Base-by-base conservation (phyloP, 2,329 filamentous ascomycete genomes). In the Colletotrichum echinochloae region DNA sequence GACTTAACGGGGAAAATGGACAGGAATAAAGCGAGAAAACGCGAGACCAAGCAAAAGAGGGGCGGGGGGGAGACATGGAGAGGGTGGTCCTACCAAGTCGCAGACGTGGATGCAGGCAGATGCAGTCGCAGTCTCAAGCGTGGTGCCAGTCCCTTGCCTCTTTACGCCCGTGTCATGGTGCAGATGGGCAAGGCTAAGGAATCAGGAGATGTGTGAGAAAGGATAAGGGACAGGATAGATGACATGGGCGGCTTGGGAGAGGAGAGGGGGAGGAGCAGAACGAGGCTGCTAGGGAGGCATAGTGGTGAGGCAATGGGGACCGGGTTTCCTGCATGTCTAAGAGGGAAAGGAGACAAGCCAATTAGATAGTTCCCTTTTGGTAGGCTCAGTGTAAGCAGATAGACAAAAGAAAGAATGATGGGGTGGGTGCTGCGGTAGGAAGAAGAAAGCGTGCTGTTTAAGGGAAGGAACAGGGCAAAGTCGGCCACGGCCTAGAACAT, bases 371-470 rank as follows among this genome's bases (percentile, higher is more conserved):
- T 65, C 30, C 14, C 54, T 37, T 48, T 28, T 60, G 51, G 61
- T 20, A 44, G n/a, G n/a, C 51, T 30, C 39, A 41, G 26, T 44
- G 49, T 67, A 70, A 67, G 67, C 64, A 70, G 64, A 12, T 23
- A 52, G 49, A 56, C 67, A 56, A 66, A 70, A 59, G 67, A 70
- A 64, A 64, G 52, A 67, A 64, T 44, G 37, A 52, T 16, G 14
- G n/a, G 35, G 35, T 33, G 52, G 30, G 61, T 28, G 51, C n/a
- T 67, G 67, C 55, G 64, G 51, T 57, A 39, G 39, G 51, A 67
- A 70, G 67, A 67, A 70, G 64, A 41, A 70, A 70, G 55, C 51
- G 55, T 67, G 64, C 67, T 64, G 67, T 57, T 70, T 52, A 57
- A 54, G 64, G 12, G 28, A 55, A n/a, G n/a, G n/a, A n/a, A n/a